phyloP scores from a whole-genome alignment of 192 early-diverging fungal genomes.

The Spinellus fusiger region DNA sequence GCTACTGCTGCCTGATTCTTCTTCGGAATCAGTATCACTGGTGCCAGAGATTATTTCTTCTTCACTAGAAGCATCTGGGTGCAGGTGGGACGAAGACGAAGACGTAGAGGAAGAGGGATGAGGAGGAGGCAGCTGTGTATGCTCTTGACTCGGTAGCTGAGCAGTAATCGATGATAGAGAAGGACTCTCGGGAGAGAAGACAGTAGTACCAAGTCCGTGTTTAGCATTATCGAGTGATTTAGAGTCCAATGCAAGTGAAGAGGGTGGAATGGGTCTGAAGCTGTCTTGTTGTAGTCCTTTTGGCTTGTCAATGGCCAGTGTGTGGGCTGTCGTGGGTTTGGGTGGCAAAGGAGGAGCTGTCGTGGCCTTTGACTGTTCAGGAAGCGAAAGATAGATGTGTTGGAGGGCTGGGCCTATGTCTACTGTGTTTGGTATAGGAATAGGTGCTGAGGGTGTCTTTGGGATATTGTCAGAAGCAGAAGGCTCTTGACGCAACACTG shows the following conservation, averaged over 20 bases:
- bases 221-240: not conserved
- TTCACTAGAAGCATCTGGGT: not conserved
- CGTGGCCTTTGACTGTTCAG: not conserved
- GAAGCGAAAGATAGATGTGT: too few species aligned
- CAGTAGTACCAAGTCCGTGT: too few species aligned
- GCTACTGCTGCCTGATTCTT: slow-evolving; percentile 6
- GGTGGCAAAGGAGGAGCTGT: slow-evolving; percentile 1
- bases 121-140: not conserved
- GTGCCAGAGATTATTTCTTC: not conserved
- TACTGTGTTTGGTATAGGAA: not conserved
- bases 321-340: not conserved
- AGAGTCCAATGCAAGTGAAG: slow-evolving; percentile 7
- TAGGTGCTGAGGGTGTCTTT: slow-evolving; percentile 5
- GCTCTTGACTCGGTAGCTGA: too few species aligned
- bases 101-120: not conserved
- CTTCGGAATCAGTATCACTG: slow-evolving; percentile 6
- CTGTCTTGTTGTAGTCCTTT: not conserved
- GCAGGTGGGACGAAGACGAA: not conserved
- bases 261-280: not conserved
- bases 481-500: not conserved
- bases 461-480: not conserved
- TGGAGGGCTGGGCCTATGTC: not conserved
- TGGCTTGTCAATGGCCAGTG: not conserved
- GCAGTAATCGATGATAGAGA: too few species aligned
- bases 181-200: too few species aligned